Percentiles rank a stretch among this genome's conserved stretches.
Conservation (phyloP, 2,329 filamentous ascomycete species). For the Piedraia hortae region DNA sequence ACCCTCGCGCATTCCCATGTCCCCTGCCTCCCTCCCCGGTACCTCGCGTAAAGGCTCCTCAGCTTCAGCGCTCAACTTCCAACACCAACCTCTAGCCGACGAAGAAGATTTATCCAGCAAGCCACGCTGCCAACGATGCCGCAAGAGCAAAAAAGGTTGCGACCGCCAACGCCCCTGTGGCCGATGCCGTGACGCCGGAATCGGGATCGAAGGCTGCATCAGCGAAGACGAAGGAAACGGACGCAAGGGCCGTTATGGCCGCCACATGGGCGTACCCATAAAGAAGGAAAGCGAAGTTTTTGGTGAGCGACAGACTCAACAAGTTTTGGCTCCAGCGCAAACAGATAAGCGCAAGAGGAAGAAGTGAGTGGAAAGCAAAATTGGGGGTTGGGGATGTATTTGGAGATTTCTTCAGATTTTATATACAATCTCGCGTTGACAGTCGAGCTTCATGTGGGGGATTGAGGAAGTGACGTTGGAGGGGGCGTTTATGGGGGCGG, state of each 20-base stretch:
- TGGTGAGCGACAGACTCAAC: conserved; percentile 4
- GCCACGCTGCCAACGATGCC: conserved; percentile 88
- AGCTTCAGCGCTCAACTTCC: conserved; percentile 30
- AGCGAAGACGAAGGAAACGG: conserved; percentile 96
- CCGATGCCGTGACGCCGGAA: conserved; percentile 83
- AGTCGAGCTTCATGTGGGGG: no score
- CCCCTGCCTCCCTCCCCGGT: conserved; percentile 35
- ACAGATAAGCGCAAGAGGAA: conserved; percentile 40
- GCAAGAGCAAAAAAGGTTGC: conserved; percentile 98
- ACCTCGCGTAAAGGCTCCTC: conserved; percentile 47
- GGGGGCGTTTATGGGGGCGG: no score
- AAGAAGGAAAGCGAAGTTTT: conserved; percentile 22
- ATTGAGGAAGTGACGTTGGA: no score
- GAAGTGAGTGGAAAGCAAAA: conserved; percentile 19
- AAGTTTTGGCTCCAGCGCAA: conserved; percentile 12
- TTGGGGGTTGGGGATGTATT: no score
- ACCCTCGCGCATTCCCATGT: conserved; percentile 20
- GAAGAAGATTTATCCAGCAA: conserved; percentile 86
- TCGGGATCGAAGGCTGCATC: conserved; percentile 77
- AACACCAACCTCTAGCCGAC: conserved; percentile 30
- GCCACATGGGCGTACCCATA: conserved; percentile 39
- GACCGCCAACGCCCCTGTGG: conserved; percentile 88
- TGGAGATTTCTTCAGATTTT: no score
- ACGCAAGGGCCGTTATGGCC: conserved; percentile 70
- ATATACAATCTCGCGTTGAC: no score